phyloP scores from a whole-genome alignment of 2,329 filamentous ascomycete genomes.

The Daldinia sp. region DNA sequence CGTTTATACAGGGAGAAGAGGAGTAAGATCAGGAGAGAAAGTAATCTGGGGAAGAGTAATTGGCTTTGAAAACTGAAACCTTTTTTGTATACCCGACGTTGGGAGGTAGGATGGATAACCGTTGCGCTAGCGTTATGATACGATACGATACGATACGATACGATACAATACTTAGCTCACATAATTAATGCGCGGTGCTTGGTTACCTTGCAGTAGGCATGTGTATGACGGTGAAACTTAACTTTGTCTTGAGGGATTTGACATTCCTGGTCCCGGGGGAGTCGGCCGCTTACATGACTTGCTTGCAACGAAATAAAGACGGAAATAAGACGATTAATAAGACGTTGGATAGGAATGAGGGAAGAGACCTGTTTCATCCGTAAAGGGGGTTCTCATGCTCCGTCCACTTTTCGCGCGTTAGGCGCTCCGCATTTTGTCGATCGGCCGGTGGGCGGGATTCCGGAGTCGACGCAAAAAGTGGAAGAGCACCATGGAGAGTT shows the following conservation, averaged over 20 bases:
- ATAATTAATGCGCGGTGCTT: conserved; percentile 15
- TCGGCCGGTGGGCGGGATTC: conserved; percentile 8
- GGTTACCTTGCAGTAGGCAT: too few species aligned
- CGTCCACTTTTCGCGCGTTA: conserved; percentile 3
- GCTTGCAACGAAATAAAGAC: not conserved
- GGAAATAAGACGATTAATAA: not conserved
- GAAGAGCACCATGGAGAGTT: too few species aligned
- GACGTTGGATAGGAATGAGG: not conserved
- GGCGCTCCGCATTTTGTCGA: conserved; percentile 17
- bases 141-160: too few species aligned
- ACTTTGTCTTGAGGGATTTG: not conserved
- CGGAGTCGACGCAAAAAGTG: not conserved
- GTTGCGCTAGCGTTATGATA: not conserved
- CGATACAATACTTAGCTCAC: conserved; percentile 3
- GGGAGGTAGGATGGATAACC: not conserved
- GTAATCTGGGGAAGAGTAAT: conserved; percentile 19
- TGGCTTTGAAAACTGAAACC: conserved; percentile 5
- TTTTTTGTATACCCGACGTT: conserved; percentile 25
- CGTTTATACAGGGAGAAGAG: conserved; percentile 13
- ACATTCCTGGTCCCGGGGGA: not conserved
- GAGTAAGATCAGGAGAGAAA: not conserved
- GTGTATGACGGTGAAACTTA: not conserved
- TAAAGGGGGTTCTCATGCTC: conserved; percentile 1
- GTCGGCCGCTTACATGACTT: not conserved
- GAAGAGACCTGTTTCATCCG: not conserved